A percentile compares a stretch with the other conserved stretches of the same genome.
These are phyloP conservation scores for Tuber melanosporum DNA, from an alignment of 495 filamentous ascomycete genomes.

Conservation along the genomic window DNA sequence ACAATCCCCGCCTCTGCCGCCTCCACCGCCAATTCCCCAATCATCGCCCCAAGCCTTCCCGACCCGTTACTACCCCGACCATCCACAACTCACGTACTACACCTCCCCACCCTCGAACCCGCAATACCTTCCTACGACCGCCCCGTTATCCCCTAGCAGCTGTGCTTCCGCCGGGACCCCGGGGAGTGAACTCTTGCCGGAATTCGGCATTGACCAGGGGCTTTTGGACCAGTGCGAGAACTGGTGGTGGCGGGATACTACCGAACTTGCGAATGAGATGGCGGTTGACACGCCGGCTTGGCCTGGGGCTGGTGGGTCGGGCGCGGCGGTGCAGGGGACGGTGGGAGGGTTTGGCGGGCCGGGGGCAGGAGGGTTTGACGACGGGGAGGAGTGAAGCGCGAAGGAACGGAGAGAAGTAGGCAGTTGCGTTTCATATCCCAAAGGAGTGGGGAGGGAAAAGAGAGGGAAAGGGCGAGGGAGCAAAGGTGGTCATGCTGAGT, in stretches of 20 bases:
- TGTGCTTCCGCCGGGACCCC: neutral
- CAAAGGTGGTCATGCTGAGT: neutral
- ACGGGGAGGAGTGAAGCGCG: neutral
- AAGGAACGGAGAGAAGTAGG: neutral
- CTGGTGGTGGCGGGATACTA: neutral
- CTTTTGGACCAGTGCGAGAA: neutral
- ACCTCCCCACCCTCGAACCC: neutral
- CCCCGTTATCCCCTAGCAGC: neutral
- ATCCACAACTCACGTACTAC: neutral
- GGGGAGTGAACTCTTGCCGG: neutral
- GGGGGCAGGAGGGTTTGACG: neutral
- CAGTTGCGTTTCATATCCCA: neutral
- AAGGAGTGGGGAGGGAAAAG: neutral
- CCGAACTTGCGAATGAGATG: neutral
- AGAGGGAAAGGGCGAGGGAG: neutral
- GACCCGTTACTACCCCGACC: neutral
- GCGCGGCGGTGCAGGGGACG: neutral
- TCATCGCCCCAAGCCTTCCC: neutral
- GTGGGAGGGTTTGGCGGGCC: neutral
- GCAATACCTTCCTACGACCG: neutral
- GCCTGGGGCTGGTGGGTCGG: neutral
- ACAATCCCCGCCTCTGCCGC: slow-evolving; percentile 13
- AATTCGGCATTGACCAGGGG: neutral
- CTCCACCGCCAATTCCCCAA: neutral
- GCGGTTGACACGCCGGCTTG: neutral